These are phyloP conservation scores for Trichoderma oligosporum DNA, from an alignment of 2,329 filamentous ascomycete species.

Conservation along the genomic window DNA sequence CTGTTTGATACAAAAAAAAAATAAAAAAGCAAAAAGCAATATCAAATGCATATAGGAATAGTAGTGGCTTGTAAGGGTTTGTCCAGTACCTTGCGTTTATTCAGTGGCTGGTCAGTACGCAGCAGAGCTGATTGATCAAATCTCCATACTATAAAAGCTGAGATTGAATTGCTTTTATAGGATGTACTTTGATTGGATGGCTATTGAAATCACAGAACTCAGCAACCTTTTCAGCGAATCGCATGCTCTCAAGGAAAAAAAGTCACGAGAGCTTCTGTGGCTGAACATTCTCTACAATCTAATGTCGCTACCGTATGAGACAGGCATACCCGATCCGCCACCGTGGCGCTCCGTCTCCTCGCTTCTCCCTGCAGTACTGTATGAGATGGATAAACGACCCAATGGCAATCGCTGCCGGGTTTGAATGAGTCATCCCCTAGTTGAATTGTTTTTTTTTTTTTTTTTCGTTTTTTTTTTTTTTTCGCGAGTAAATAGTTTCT, in stretches of 20 bases:
- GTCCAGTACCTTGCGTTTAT: not conserved
- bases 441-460: not conserved
- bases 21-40: not conserved
- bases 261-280: constrained; percentile 11
- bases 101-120: not conserved
- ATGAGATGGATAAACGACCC: not conserved
- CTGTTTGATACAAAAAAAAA: not conserved
- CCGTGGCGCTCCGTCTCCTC: not conserved
- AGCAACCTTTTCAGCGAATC: not conserved
- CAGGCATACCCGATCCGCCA: constrained; percentile 11
- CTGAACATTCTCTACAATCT: not conserved
- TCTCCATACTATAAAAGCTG: no score
- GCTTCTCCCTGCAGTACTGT: not conserved
- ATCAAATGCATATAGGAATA: no score
- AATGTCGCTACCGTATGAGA: not conserved
- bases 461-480: not conserved
- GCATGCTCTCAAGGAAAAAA: not conserved
- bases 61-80: not conserved
- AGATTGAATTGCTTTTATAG: not conserved
- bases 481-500: not conserved
- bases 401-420: not conserved
- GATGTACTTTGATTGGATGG: not conserved
- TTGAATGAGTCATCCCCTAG: not conserved
- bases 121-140: not conserved
- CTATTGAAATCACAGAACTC: no score